Evolutionary conservation across 2,329 filamentous ascomycete genomes (phyloP), one percentile per base, ranked within the genome.

Genomic region (Stachybotrys elegans): DNA sequence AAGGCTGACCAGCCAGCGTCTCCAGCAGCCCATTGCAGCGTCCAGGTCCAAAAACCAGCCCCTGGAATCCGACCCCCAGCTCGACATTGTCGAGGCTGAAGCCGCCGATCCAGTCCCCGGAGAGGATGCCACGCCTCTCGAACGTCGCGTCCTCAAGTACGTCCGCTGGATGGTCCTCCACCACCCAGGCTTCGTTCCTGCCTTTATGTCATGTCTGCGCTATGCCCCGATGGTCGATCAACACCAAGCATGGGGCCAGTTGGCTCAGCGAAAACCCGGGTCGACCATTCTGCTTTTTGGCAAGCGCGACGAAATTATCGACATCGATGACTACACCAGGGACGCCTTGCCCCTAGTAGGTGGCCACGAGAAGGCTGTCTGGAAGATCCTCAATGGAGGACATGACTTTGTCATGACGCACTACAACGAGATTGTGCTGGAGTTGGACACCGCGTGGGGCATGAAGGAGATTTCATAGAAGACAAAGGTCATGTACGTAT

Each of bases 401-500:
- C 80, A 84, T 53, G 79, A 84, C 50, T 83, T 83, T 52, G 77
- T 80, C 14, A 81, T 82, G 66, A 79, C 77, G n/a, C 69, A 75
- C 46, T 57, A 67, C 0, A 53, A 60, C 6, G 57, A 64, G 27
- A 71, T 76, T 11, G 52, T 79, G 46, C 54, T 60, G 34, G 67
- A 66, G 44, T 62, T 82, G 9, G 70, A 73, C 44, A 59, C 62
- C 22, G 70, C 76, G 45, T 81, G 75, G 75, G 64, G 54, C 4
- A 48, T 47, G 22, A 45, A 51, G 43, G 25, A 29, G 19, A 22
- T 22, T 40, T 41, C 5, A 25, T 29, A 20, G 35, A 21, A 13
- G n/a, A 4, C n/a, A n/a, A n/a, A n/a, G n/a, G n/a, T n/a, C n/a
- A n/a, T n/a, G n/a, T n/a, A n/a, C n/a, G n/a, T n/a, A n/a, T n/a